Conservation (phyloP, 805 yeast genomes). For the Wickerhamomyces bovis region DNA sequence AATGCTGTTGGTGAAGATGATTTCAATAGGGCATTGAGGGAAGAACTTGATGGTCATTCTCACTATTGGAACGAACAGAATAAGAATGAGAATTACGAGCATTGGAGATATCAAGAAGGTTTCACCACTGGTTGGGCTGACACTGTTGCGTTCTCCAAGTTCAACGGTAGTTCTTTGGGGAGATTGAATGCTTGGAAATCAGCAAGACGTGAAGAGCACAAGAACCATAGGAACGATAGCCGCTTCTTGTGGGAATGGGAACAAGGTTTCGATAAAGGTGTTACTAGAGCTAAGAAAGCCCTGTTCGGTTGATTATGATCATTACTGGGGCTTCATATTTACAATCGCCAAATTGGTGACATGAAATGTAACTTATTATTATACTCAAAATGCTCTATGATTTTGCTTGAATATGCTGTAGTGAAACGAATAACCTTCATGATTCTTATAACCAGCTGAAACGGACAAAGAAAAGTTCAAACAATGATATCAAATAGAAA, state of each 20-base stretch:
- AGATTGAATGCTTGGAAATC: conserved; percentile 62
- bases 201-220: conserved; percentile 60
- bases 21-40: conserved; percentile 34
- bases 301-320: not conserved
- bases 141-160: conserved; percentile 57
- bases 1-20: conserved; percentile 35
- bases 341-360: not conserved
- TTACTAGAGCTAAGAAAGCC: conserved; percentile 19
- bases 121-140: conserved; percentile 73
- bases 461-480: not conserved
- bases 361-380: not conserved
- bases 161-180: conserved; percentile 70
- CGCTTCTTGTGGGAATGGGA: conserved; percentile 81
- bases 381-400: not conserved
- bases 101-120: conserved; percentile 77
- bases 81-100: conserved; percentile 61
- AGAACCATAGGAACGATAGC: conserved; percentile 46
- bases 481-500: too few relatives aligned
- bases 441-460: not conserved
- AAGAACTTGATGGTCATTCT: conserved; percentile 41
- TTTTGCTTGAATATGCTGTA: not conserved
- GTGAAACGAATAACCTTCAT: not conserved
- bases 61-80: conserved; percentile 64
- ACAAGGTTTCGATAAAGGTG: conserved; percentile 72
- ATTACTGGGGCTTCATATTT: not conserved